phyloP scores from a whole-genome alignment of 2,329 filamentous ascomycete species.

The Didymella exigua region DNA sequence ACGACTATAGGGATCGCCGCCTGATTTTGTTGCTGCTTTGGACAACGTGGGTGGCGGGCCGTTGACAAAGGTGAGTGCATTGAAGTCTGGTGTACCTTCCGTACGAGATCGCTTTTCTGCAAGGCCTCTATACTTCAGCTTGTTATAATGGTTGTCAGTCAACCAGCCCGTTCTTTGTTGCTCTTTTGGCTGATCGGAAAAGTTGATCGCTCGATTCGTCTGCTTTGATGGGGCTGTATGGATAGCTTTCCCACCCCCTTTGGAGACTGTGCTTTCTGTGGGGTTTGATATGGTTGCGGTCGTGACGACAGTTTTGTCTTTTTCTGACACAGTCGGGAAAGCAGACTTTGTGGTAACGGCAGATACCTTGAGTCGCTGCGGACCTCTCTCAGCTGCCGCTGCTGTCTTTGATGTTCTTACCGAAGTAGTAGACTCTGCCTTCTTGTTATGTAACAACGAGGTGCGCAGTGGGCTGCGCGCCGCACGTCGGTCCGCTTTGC shows the following conservation, averaged over 20 bases:
- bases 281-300: not conserved
- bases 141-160: conserved; percentile 25
- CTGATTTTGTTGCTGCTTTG: not conserved
- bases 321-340: not conserved
- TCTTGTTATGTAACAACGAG: not conserved
- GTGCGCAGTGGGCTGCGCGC: not conserved
- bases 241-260: not conserved
- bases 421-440: not conserved
- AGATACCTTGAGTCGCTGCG: not conserved
- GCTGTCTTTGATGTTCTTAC: not conserved
- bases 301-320: not conserved
- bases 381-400: not conserved
- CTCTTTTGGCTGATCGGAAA: conserved; percentile 32
- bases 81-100: conserved; percentile 36
- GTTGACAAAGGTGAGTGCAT: conserved; percentile 34
- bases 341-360: not conserved
- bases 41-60: conserved; percentile 15
- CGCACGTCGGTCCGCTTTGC: not conserved
- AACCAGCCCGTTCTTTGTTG: conserved; percentile 18
- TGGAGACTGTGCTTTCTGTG: not conserved
- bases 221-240: conserved; percentile 8
- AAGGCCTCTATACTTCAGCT: conserved; percentile 19
- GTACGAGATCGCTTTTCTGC: conserved; percentile 30
- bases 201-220: conserved; percentile 24
- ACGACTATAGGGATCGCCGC: conserved; percentile 31